phyloP scores from a whole-genome alignment of 768 basidiomycete genomes.

The Basidioascus undulatus region DNA sequence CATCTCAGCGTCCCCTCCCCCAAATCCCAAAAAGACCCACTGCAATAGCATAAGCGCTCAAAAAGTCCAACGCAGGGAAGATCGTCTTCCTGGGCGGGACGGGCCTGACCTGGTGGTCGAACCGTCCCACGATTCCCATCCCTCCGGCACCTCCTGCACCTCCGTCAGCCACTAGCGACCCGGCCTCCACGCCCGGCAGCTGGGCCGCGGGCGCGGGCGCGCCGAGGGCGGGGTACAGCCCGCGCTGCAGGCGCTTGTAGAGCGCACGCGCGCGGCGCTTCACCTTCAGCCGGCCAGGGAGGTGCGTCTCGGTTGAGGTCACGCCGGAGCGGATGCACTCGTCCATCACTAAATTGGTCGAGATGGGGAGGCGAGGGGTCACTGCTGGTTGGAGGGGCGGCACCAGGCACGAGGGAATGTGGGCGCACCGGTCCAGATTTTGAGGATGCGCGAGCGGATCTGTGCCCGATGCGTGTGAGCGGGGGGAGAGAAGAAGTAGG shows the following conservation, averaged over 20 bases:
- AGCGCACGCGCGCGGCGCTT: slow-evolving; percentile 66
- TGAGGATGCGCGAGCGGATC: slow-evolving; percentile 5
- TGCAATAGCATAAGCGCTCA: slow-evolving; percentile 69
- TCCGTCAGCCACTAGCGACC: no score
- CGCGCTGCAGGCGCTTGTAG: slow-evolving; percentile 44
- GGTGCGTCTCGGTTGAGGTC: slow-evolving; percentile 44
- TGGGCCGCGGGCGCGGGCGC: no score
- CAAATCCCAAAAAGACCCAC: no score
- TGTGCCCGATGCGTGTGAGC: slow-evolving; percentile 54
- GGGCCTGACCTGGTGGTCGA: no score
- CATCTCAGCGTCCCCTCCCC: no score
- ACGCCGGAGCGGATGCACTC: slow-evolving; percentile 70
- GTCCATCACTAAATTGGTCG: slow-evolving; percentile 42
- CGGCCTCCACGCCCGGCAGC: no score
- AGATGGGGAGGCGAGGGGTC: not conserved
- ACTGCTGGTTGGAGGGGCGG: no score
- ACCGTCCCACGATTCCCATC: no score
- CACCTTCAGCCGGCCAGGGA: slow-evolving; percentile 64
- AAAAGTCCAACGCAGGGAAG: slow-evolving; percentile 79
- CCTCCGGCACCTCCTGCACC: no score
- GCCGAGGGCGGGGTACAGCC: slow-evolving; percentile 9
- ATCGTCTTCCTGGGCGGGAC: slow-evolving; percentile 32
- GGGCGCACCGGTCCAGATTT: slow-evolving; percentile 4
- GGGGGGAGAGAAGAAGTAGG: slow-evolving; percentile 6
- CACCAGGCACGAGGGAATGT: no score